A percentile compares a stretch with the other conserved stretches of the same genome.
Conservation (phyloP, 2,329 filamentous ascomycete species). For the Botrytis squamosa region DNA sequence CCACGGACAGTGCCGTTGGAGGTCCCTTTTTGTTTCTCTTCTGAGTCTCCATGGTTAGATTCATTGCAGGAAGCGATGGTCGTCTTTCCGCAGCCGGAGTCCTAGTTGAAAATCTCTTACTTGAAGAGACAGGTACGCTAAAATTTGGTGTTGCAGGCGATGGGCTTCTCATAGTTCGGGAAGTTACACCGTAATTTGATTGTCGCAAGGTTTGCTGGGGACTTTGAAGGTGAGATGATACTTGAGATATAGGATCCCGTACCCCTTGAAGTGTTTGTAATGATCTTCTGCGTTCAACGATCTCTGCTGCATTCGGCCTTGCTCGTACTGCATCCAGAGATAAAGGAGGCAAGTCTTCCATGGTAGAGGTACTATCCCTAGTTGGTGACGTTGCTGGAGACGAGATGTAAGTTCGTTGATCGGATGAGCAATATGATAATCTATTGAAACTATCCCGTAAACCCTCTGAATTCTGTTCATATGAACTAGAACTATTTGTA, state of each 20-base stretch:
- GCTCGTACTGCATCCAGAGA: constrained; percentile 27
- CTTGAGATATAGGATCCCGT: constrained; percentile 28
- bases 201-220: constrained; percentile 23
- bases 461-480: constrained; percentile 57
- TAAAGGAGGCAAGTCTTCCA: constrained; percentile 31
- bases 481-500: constrained; percentile 56
- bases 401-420: constrained; percentile 59
- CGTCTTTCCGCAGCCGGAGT: constrained; percentile 16
- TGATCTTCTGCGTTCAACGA: constrained; percentile 37
- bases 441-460: constrained; percentile 57
- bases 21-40: constrained; percentile 26
- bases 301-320: constrained; percentile 34
- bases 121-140: constrained; percentile 36
- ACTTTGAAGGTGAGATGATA: constrained; percentile 27
- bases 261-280: constrained; percentile 34
- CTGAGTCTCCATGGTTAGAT: constrained; percentile 20
- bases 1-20: constrained; percentile 25
- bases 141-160: constrained; percentile 37
- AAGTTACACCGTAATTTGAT: constrained; percentile 29
- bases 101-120: constrained; percentile 28
- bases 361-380: constrained; percentile 51
- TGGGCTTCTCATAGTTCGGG: constrained; percentile 17
- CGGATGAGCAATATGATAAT: constrained; percentile 59
- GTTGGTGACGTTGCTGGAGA: constrained; percentile 58
- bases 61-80: constrained; percentile 18